Conservation (phyloP, 1,284 basidiomycete species). For the Heterobasidion irregulare region DNA sequence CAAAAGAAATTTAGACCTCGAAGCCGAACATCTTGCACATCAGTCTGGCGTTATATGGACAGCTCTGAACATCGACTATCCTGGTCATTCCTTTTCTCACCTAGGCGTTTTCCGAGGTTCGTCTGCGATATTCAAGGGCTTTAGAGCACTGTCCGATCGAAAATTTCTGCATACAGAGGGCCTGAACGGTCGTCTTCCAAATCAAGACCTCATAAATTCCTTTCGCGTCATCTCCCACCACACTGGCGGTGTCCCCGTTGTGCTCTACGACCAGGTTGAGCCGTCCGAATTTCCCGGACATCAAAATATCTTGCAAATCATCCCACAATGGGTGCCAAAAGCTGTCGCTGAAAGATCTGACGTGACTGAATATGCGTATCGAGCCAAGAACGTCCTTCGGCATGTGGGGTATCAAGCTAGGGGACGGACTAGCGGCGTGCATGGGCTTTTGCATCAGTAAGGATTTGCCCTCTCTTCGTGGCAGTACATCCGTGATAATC, state of each 20-base stretch:
- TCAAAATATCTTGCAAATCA: conserved; percentile 19
- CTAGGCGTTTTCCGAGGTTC: conserved; percentile 86
- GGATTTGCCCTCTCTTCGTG: conserved; percentile 11
- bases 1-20: conserved; percentile 40
- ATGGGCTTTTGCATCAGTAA: conserved; percentile 73
- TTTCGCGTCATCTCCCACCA: conserved; percentile 67
- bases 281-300: conserved; percentile 29
- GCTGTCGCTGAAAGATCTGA: conserved; percentile 31
- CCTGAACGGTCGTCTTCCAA: conserved; percentile 89
- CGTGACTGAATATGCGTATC: conserved; percentile 44
- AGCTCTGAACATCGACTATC: conserved; percentile 91
- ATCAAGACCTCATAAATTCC: conserved; percentile 91
- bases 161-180: conserved; percentile 57
- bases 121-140: conserved; percentile 15
- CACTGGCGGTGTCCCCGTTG: conserved; percentile 64
- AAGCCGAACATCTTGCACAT: conserved; percentile 52
- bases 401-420: conserved; percentile 65
- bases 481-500: conserved; percentile 1
- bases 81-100: conserved; percentile 93
- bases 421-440: conserved; percentile 68
- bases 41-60: conserved; percentile 90
- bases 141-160: neutral
- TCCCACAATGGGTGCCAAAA: conserved; percentile 39
- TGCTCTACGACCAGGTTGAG: conserved; percentile 72
- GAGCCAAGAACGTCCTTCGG: conserved; percentile 53